phyloP scores from a whole-genome alignment of 1,284 basidiomycete species.

The Puccinia coronata region DNA sequence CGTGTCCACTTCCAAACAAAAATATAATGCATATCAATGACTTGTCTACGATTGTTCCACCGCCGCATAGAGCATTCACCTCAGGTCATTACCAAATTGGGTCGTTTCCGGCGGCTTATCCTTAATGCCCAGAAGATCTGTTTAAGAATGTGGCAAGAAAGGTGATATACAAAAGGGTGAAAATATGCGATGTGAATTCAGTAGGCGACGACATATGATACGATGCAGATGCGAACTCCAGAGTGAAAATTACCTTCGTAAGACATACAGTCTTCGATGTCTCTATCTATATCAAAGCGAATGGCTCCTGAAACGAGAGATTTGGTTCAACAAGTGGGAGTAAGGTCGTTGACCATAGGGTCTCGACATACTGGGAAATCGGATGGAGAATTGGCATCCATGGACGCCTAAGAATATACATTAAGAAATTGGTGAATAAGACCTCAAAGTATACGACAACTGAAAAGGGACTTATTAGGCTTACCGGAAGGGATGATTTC shows the following conservation, averaged over 20 bases:
- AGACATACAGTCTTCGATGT: conserved; percentile 31
- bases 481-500: conserved; percentile 37
- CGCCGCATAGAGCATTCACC: background rate
- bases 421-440: background rate
- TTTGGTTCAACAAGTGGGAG: background rate
- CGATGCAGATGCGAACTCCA: background rate
- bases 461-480: background rate
- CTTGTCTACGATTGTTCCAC: background rate
- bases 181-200: background rate
- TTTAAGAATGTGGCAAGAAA: background rate
- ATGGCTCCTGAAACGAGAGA: conserved; percentile 27
- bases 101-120: conserved; percentile 1
- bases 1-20: conserved; percentile 24
- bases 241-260: conserved; percentile 30
- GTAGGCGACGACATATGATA: background rate
- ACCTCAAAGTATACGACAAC: background rate
- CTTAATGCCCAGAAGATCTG: conserved; percentile 6
- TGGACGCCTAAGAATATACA: conserved; percentile 7
- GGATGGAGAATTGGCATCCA: conserved; percentile 27
- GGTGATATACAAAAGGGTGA: too few relatives aligned
- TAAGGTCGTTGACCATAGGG: background rate
- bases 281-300: conserved; percentile 40
- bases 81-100: conserved; percentile 29
- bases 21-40: background rate
- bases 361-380: conserved; percentile 38